These are phyloP conservation scores for Trichophyton rubrum DNA, from an alignment of 2,329 filamentous ascomycete genomes.

Conservation along the genomic window DNA sequence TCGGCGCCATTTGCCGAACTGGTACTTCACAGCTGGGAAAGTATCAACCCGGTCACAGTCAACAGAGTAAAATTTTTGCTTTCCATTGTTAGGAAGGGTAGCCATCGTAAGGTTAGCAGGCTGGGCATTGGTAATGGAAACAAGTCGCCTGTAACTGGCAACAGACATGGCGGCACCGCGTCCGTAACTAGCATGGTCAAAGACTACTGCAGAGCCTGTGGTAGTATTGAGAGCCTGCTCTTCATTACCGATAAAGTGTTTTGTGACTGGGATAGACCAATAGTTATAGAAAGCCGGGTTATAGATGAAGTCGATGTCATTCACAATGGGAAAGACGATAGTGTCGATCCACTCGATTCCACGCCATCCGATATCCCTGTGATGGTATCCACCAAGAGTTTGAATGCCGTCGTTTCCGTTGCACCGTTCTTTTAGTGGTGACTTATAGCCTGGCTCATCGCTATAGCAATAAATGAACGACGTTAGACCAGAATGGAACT, in stretches of 20 bases:
- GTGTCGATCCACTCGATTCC: constrained; percentile 14
- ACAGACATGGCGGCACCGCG: constrained; percentile 14
- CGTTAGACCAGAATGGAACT: constrained; percentile 7
- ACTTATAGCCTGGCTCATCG: constrained; percentile 9
- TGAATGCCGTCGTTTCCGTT: constrained; percentile 13
- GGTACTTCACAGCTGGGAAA: constrained; percentile 14
- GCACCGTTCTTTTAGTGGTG: constrained; percentile 10
- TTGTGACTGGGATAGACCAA: constrained; percentile 13
- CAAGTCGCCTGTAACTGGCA: constrained; percentile 12
- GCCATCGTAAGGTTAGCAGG: constrained; percentile 10
- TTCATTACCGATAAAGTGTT: constrained; percentile 14
- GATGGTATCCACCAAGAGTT: constrained; percentile 14
- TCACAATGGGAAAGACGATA: constrained; percentile 13
- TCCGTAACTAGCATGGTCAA: constrained; percentile 15
- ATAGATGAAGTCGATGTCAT: constrained; percentile 15
- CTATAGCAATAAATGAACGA: constrained; percentile 16
- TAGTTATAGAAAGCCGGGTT: constrained; percentile 14
- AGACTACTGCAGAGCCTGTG: constrained; percentile 13
- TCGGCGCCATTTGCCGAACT: constrained; percentile 11
- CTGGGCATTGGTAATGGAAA: constrained; percentile 11
- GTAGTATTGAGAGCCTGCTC: constrained; percentile 14
- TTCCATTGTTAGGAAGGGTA: constrained; percentile 13
- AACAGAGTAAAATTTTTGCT: constrained; percentile 13
- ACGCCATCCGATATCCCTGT: constrained; percentile 9
- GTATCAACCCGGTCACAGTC: constrained; percentile 11